phyloP scores from a whole-genome alignment of 1,284 basidiomycete genomes.

The Cystobasidiaceae sp. region DNA sequence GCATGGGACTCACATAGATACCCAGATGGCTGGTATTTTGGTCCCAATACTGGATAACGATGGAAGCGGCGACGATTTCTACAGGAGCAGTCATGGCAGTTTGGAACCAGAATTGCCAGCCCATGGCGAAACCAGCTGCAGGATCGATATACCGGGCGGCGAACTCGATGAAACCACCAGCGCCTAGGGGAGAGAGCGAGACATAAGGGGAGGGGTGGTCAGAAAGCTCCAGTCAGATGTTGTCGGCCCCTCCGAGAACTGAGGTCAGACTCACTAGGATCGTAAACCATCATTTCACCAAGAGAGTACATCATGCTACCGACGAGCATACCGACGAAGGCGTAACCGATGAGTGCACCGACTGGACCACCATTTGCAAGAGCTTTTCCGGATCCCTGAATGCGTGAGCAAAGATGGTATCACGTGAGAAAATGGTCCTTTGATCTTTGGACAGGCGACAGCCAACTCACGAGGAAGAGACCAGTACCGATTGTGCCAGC shows the following conservation, averaged over 20 bases:
- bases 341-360: conserved; percentile 40
- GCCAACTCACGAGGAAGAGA: conserved; percentile 24
- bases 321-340: conserved; percentile 29
- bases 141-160: conserved; percentile 74
- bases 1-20: conserved; percentile 39
- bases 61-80: conserved; percentile 52
- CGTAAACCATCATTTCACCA: conserved; percentile 48
- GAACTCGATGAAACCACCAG: conserved; percentile 70
- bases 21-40: conserved; percentile 16
- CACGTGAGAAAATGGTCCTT: neutral
- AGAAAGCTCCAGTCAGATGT: neutral
- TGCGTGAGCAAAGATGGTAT: neutral
- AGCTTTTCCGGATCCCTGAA: conserved; percentile 42
- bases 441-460: neutral
- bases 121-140: conserved; percentile 74
- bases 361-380: conserved; percentile 45
- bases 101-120: conserved; percentile 59
- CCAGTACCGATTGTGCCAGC: conserved; percentile 31
- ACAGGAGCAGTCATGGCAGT: conserved; percentile 37
- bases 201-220: too few species aligned
- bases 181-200: conserved; percentile 32
- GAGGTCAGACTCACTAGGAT: conserved; percentile 15
- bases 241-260: neutral
- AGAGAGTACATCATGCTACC: conserved; percentile 40
- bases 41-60: conserved; percentile 60